A percentile compares a stretch with the other conserved stretches of the same genome.
phyloP scores from a whole-genome alignment of 2,329 filamentous ascomycete genomes.

The Fusarium nurragi region DNA sequence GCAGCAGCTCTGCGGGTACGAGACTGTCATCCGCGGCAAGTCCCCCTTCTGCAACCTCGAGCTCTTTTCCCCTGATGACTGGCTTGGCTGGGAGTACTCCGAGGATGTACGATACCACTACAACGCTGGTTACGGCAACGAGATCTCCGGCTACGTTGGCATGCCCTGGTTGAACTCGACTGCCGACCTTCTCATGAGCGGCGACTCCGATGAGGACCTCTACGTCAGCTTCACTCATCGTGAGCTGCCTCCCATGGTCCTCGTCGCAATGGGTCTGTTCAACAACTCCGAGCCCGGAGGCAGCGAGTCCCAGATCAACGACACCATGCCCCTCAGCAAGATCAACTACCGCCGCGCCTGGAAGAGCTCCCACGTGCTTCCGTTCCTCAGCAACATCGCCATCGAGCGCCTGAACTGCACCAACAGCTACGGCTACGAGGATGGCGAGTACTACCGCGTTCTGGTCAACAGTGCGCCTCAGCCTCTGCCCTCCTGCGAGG shows the following conservation, averaged over 20 bases:
- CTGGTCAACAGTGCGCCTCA: conserved; percentile 40
- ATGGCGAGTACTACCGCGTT: conserved; percentile 40
- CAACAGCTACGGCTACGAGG: conserved; percentile 60
- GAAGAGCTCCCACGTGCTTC: conserved; percentile 70
- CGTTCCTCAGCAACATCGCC: conserved; percentile 73
- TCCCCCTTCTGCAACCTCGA: conserved; percentile 69
- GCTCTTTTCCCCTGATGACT: conserved; percentile 69
- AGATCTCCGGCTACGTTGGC: conserved; percentile 66
- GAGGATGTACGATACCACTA: conserved; percentile 72
- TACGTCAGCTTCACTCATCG: conserved; percentile 76
- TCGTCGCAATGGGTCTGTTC: conserved; percentile 74
- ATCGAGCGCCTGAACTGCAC: conserved; percentile 71
- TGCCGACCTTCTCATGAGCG: conserved; percentile 57
- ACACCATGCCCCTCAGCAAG: conserved; percentile 69
- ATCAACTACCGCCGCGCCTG: conserved; percentile 72
- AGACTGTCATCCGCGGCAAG: conserved; percentile 69
- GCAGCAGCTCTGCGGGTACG: conserved; percentile 73
- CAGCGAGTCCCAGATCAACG: conserved; percentile 60
- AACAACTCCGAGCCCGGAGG: conserved; percentile 70
- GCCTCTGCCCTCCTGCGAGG: conserved; percentile 25
- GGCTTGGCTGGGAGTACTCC: conserved; percentile 73
- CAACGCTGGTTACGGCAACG: conserved; percentile 72
- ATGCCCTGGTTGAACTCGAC: conserved; percentile 74
- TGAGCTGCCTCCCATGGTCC: conserved; percentile 72
- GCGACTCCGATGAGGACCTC: conserved; percentile 60